Base-by-base conservation (phyloP, 495 filamentous ascomycete genomes). In the Bacidia rubella region DNA sequence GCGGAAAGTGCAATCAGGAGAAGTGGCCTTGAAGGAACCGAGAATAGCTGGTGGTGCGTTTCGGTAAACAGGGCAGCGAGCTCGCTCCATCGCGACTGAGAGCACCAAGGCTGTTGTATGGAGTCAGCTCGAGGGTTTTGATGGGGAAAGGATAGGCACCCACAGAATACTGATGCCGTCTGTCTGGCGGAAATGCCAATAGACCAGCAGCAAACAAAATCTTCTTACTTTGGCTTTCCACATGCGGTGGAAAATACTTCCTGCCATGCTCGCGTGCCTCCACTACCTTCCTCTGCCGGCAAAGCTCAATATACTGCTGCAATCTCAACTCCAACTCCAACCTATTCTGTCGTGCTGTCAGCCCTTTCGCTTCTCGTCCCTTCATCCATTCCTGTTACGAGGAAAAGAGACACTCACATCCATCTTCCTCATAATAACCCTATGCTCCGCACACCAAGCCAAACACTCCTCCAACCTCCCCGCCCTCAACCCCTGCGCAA, bases 271-370 rank as follows among this genome's bases (percentile, higher is more conserved):
- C 62, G 53, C 84, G 82, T n/a, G 90, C 85, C 53, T 95, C 87
- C 49, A 80, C 60, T 23, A 82, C 72, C 57, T 83, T 85, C 41
- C 74, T 74, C 32, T 70, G 79, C 40, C 92, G 74, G 48, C 93
- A 76, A 52, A 96, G 74, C 63, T 97, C 92, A 57, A 97, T 89
- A 64, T 86, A 96, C 63, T 97, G 88, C 66, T 98, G 92, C 57
- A 93, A 72, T n/a, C 93, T 80, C 10, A 98, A 76, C 73, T 94
- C 84, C 63, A 94, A 92, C 64, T 97, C 93, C 24, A 98, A 76
- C 47, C 85, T 87, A 58, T 83, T 88, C 83, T 90, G 65, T 17
- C 27, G 26, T 39, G 55, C n/a, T 17, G 53, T 74, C 55, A 73
- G 63, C 45, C 50, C 46, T 15, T 5, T 44, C 5, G 9, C 41